Evolutionary conservation across 768 basidiomycete species (phyloP), one percentile per base, ranked within the genome.

Genomic region (Podaxis sp.): DNA sequence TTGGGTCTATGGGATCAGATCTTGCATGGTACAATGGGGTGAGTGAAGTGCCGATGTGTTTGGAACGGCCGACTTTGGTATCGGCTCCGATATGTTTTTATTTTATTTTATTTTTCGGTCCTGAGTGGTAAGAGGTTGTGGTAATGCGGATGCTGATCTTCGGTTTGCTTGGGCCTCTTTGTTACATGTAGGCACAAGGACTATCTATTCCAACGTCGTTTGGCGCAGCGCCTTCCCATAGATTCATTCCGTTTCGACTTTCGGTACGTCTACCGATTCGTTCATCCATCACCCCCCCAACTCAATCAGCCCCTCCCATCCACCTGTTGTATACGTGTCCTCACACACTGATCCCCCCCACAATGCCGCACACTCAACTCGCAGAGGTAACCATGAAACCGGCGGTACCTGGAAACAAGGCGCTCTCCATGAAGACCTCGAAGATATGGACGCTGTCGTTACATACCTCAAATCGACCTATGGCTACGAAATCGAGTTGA

Each of bases 231-330:
- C 40, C 73, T 93, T 13, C 88, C 90, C 0, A 68, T 90, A 24
- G 92, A 94, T 72, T 93, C 91, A 2, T 93, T 94, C 71, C 83
- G 91, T 36, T 93, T 94, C 68, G 92, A 94, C 72, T 94, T 94
- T 75, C 84, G 91, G 90, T 92, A 68, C 60, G 83, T 69, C 49
- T n/a, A 50, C 19, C 59, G 13, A 13, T 43, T 43, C n/a, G 15
- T 12, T 24, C 1, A n/a, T n/a, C 22, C 24, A 11, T 27, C 22
- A 9, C 6, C 4, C 56, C 56, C 43, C 40, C 33, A 12, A 59
- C 43, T 33, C 33, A 33, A 33, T 33, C 8, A 2, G 2, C 8
- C 33, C 49, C 43, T 33, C 24, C 9, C 5, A 57, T 54, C 33
- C 33, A 19, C 47, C 5, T 47, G 27, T 55, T 57, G 8, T 37